Conservation (phyloP, 129 eudicot genomes). For the Escallonia herrerae region DNA sequence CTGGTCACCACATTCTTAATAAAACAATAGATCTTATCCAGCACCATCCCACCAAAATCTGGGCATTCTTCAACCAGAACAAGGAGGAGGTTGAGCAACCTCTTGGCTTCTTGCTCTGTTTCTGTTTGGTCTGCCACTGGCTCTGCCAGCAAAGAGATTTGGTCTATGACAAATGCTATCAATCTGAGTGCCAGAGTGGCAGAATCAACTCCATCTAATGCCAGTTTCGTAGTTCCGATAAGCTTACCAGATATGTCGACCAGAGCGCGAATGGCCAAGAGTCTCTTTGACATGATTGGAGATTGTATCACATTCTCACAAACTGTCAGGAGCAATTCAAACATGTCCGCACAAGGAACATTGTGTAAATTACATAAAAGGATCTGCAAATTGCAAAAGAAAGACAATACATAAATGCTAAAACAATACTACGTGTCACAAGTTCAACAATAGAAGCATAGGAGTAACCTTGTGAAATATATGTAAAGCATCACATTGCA, state of each 20-base stretch:
- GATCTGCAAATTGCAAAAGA: slow-evolving; percentile 43
- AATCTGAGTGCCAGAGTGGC: slow-evolving; percentile 24
- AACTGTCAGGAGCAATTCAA: slow-evolving; percentile 36
- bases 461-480: slow-evolving; percentile 52
- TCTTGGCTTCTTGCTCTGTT: slow-evolving; percentile 37
- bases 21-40: slow-evolving; percentile 36
- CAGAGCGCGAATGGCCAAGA: slow-evolving; percentile 35
- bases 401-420: neutral
- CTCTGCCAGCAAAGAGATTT: slow-evolving; percentile 25
- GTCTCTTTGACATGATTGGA: slow-evolving; percentile 29
- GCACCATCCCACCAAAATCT: slow-evolving; percentile 28
- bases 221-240: slow-evolving; percentile 29
- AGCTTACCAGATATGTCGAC: slow-evolving; percentile 42
- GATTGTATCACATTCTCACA: slow-evolving; percentile 35
- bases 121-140: slow-evolving; percentile 17
- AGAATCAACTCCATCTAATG: slow-evolving; percentile 22
- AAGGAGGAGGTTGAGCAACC: slow-evolving; percentile 33
- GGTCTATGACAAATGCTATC: slow-evolving; percentile 43
- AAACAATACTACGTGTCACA: neutral
- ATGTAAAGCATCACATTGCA: slow-evolving; percentile 53
- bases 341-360: slow-evolving; percentile 29
- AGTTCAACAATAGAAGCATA: slow-evolving; percentile 7
- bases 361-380: slow-evolving; percentile 30
- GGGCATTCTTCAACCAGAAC: slow-evolving; percentile 33
- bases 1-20: slow-evolving; percentile 26